Evolutionary conservation across 139 green algal species (phyloP).

Genomic region (Chlorella sp.): DNA sequence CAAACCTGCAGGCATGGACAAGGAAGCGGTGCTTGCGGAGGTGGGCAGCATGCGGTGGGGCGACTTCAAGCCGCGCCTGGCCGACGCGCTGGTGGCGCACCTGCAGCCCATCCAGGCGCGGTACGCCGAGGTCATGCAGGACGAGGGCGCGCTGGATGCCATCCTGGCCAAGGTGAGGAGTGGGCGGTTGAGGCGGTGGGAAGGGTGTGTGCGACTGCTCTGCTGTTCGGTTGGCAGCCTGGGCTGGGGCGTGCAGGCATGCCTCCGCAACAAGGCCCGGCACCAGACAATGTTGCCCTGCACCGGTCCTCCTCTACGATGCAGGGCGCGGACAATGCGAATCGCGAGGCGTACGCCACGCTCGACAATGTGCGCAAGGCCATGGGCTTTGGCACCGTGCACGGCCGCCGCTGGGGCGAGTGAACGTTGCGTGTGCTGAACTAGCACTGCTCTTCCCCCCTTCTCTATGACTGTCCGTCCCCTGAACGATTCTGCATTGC

Average conservation of each 20-base stretch:
- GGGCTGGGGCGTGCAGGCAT: too few relatives aligned
- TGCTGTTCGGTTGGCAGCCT: too few relatives aligned
- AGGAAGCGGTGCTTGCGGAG: conserved; percentile 71
- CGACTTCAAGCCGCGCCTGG: conserved; percentile 94
- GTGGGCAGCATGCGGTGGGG: conserved; percentile 87
- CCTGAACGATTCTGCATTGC: not conserved
- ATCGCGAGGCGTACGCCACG: conserved; percentile 31
- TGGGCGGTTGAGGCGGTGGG: too few relatives aligned
- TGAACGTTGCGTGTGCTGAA: not conserved
- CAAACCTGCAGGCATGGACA: not conserved
- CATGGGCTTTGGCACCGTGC: conserved; percentile 42
- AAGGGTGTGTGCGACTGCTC: too few relatives aligned
- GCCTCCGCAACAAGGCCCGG: too few relatives aligned
- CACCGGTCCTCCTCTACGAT: not conserved
- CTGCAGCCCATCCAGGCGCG: conserved; percentile 87
- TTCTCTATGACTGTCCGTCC: not conserved
- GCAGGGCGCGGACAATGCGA: conserved; percentile 34
- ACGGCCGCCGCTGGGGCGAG: not conserved
- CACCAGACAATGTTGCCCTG: too few relatives aligned
- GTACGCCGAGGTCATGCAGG: conserved; percentile 54
- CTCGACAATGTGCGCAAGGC: conserved; percentile 48
- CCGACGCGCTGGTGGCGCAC: conserved; percentile 94
- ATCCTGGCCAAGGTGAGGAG: conserved; percentile 35
- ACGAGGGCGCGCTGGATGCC: conserved; percentile 55
- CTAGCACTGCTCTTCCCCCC: not conserved